Evolutionary conservation across 352 stramenopile species (phyloP).

Genomic region (Phytophthora citrophthora): DNA sequence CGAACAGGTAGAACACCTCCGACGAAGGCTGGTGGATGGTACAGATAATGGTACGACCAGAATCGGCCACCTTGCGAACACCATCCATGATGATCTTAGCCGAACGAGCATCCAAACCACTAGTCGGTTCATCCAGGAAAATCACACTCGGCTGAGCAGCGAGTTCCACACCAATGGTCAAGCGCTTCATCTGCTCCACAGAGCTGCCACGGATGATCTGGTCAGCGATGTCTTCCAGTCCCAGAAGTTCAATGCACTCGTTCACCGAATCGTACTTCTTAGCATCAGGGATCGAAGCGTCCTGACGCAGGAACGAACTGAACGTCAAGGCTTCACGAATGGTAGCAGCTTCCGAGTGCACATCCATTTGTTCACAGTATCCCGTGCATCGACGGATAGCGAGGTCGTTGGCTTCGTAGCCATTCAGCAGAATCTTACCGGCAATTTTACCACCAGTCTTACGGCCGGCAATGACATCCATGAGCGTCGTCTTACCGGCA

Average conservation of each 20-base stretch:
- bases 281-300: background rate
- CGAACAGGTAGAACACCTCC: slow-evolving; percentile 47
- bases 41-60: background rate
- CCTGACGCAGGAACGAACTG: slow-evolving; percentile 4
- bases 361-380: slow-evolving; percentile 16
- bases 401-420: slow-evolving; percentile 24
- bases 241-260: background rate
- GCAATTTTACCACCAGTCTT: slow-evolving; percentile 69
- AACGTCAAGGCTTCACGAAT: slow-evolving; percentile 15
- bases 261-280: slow-evolving; percentile 14
- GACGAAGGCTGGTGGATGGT: slow-evolving; percentile 65
- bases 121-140: background rate
- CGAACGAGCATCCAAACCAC: background rate
- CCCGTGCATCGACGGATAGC: slow-evolving; percentile 29
- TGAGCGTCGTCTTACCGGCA: slow-evolving; percentile 45
- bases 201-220: slow-evolving; percentile 32
- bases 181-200: background rate
- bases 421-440: slow-evolving; percentile 57
- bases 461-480: slow-evolving; percentile 92
- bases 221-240: slow-evolving; percentile 32
- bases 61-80: slow-evolving; percentile 11
- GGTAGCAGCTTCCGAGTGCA: slow-evolving; percentile 9
- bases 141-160: background rate
- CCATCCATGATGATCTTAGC: slow-evolving; percentile 15
- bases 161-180: background rate